phyloP scores from a whole-genome alignment of 2,329 filamentous ascomycete species.

The Lecanoromycetidae sp. region DNA sequence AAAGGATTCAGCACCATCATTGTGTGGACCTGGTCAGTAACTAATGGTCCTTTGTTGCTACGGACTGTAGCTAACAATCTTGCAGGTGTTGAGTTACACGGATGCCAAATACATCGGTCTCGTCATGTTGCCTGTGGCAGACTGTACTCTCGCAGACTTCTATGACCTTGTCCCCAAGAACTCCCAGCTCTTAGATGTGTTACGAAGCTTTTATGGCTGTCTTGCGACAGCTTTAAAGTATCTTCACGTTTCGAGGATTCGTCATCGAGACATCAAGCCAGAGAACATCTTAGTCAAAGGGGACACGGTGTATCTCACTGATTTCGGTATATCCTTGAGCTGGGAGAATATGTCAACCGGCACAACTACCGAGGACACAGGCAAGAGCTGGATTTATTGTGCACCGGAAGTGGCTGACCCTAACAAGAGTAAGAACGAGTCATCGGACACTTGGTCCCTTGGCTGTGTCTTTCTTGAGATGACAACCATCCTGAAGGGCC shows the following conservation, averaged over 20 bases:
- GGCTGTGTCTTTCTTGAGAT: slow-evolving; percentile 19
- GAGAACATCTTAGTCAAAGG: slow-evolving; percentile 19
- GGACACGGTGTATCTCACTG: slow-evolving; percentile 16
- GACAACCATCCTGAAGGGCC: slow-evolving; percentile 12
- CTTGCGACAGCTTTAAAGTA: slow-evolving; percentile 18
- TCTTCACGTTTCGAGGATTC: slow-evolving; percentile 17
- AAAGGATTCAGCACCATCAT: slow-evolving; percentile 18
- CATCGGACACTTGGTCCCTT: slow-evolving; percentile 20
- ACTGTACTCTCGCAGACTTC: slow-evolving; percentile 19
- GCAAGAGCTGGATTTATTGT: slow-evolving; percentile 6
- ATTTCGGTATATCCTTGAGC: slow-evolving; percentile 21
- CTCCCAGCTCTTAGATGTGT: neutral
- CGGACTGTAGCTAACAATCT: slow-evolving; percentile 4
- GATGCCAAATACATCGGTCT: slow-evolving; percentile 19
- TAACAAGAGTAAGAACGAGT: neutral
- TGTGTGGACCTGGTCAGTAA: slow-evolving; percentile 19
- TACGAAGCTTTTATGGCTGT: slow-evolving; percentile 23
- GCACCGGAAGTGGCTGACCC: slow-evolving; percentile 2
- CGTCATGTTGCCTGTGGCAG: slow-evolving; percentile 21
- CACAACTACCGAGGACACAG: slow-evolving; percentile 4
- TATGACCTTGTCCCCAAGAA: neutral
- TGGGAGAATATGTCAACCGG: slow-evolving; percentile 11
- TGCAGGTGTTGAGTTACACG: slow-evolving; percentile 19
- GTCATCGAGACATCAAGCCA: slow-evolving; percentile 21
- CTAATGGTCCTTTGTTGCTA: slow-evolving; percentile 3